phyloP scores from a whole-genome alignment of 345 rosid genomes.

The Gossypium mustelinum region DNA sequence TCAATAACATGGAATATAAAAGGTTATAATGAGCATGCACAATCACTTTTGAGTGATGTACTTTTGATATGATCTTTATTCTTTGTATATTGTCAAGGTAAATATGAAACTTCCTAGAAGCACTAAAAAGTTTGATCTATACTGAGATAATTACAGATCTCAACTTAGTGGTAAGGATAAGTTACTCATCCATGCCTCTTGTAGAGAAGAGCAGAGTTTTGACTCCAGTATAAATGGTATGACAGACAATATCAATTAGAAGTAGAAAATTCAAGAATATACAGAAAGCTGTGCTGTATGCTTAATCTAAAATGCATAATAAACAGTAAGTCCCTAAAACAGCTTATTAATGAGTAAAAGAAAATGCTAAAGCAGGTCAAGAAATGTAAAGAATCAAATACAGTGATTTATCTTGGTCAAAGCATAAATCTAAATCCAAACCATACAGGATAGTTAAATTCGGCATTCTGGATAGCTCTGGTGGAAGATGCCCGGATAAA shows the following conservation, averaged over 20 bases:
- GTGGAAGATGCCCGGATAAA: conserved; percentile 78
- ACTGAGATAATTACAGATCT: background rate
- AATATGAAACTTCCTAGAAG: background rate
- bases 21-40: background rate
- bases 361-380: background rate
- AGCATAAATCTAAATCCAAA: conserved; percentile 15
- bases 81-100: background rate
- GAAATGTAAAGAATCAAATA: background rate
- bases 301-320: background rate
- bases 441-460: conserved; percentile 73
- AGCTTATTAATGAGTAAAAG: background rate
- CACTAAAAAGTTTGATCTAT: background rate
- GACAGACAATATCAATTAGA: background rate
- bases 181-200: background rate
- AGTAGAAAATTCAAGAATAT: background rate
- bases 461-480: conserved; percentile 68
- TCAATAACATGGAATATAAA: background rate
- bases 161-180: background rate
- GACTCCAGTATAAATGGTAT: background rate
- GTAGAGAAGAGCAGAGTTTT: background rate
- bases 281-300: background rate
- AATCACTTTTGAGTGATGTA: background rate
- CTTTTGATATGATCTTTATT: background rate
- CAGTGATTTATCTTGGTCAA: background rate
- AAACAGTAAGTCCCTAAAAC: background rate